Evolutionary conservation across 805 yeast species (phyloP).

Genomic region (Schwanniomyces yamadae): DNA sequence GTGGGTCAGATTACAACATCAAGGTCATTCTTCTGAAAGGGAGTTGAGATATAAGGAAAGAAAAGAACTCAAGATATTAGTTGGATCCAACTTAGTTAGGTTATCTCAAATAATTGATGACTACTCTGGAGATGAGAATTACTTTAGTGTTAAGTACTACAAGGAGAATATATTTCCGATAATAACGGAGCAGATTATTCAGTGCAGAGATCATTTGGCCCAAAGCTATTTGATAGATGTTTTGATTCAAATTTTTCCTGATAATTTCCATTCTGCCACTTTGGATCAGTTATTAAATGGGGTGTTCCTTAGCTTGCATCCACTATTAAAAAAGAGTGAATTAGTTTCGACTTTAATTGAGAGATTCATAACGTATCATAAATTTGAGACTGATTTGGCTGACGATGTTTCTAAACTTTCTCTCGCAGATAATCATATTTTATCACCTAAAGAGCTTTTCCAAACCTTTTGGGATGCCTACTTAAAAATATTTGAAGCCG

Average conservation of each 20-base stretch:
- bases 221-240: constrained; percentile 92
- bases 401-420: constrained; percentile 5
- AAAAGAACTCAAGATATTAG: constrained; percentile 83
- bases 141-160: constrained; percentile 32
- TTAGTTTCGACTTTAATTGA: constrained; percentile 70
- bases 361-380: constrained; percentile 56
- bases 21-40: constrained; percentile 85
- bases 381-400: constrained; percentile 19
- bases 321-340: constrained; percentile 64
- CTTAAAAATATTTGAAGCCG: constrained; percentile 49
- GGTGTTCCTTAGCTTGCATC: constrained; percentile 65
- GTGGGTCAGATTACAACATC: constrained; percentile 96
- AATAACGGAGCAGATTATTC: constrained; percentile 84
- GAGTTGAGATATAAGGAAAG: constrained; percentile 74
- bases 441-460: constrained; percentile 42
- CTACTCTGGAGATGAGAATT: constrained; percentile 46
- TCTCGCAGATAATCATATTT: constrained; percentile 3
- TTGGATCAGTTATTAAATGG: constrained; percentile 59
- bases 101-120: constrained; percentile 81
- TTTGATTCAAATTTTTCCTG: constrained; percentile 91
- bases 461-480: constrained; percentile 67
- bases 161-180: constrained; percentile 66
- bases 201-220: constrained; percentile 88
- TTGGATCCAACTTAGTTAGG: constrained; percentile 89
- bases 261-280: constrained; percentile 79